phyloP scores from a whole-genome alignment of 2,329 filamentous ascomycete genomes.

The Clonostachys rosea region DNA sequence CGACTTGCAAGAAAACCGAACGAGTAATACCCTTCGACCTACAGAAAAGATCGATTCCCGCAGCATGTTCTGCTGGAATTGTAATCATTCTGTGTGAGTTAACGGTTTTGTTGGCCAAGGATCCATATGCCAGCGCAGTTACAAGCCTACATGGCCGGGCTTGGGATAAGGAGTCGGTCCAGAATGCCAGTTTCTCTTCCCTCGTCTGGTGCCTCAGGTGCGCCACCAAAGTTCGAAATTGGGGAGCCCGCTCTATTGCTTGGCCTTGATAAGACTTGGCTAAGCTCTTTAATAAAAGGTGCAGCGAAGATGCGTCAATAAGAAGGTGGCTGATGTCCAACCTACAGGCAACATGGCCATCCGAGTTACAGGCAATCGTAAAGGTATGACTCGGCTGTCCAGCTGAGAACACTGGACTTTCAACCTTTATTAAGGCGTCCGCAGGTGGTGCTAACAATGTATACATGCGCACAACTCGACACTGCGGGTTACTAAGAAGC shows the following conservation, averaged over 20 bases:
- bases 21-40: conserved; percentile 30
- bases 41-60: neutral
- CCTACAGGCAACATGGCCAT: conserved; percentile 9
- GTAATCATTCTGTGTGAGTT: conserved; percentile 2
- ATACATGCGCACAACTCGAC: conserved; percentile 8
- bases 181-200: conserved; percentile 9
- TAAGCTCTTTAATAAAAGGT: conserved; percentile 19
- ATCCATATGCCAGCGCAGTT: neutral
- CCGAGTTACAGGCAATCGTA: conserved; percentile 11
- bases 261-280: conserved; percentile 13
- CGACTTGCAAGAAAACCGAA: conserved; percentile 43
- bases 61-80: conserved; percentile 3
- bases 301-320: conserved; percentile 22
- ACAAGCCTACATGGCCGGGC: conserved; percentile 1
- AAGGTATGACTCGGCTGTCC: conserved; percentile 10
- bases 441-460: conserved; percentile 12
- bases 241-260: conserved; percentile 1
- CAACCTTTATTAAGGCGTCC: conserved; percentile 5
- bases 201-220: conserved; percentile 4
- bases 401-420: conserved; percentile 3
- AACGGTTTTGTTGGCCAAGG: neutral
- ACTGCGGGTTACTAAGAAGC: conserved; percentile 10
- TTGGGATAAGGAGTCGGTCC: conserved; percentile 5
- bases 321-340: conserved; percentile 28
- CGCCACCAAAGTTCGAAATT: conserved; percentile 10